phyloP scores from a whole-genome alignment of 1,139 yeast species.

The Tardiomyces depauwii region DNA sequence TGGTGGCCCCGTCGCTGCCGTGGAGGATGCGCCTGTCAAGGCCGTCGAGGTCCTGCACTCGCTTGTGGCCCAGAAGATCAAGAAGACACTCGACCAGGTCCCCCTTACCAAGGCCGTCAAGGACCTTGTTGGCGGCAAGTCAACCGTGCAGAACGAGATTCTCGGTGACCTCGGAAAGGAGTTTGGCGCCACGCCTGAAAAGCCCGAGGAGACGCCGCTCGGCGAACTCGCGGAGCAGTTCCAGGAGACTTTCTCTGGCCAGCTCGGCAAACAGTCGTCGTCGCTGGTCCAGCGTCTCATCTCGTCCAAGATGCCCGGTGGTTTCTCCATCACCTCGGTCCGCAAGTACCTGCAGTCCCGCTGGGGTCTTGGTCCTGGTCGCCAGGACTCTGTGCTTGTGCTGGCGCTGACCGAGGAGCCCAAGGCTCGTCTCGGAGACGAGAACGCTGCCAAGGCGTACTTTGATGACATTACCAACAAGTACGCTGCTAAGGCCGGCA shows the following conservation, averaged over 20 bases:
- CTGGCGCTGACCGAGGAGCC: slow-evolving; percentile 85
- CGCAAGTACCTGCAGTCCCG: slow-evolving; percentile 84
- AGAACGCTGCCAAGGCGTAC: slow-evolving; percentile 81
- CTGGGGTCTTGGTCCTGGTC: slow-evolving; percentile 86
- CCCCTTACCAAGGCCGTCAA: slow-evolving; percentile 90
- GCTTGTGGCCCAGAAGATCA: slow-evolving; percentile 88
- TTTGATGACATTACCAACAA: slow-evolving; percentile 74
- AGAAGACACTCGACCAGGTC: slow-evolving; percentile 76
- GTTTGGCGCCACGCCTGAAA: slow-evolving; percentile 95
- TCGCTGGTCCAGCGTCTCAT: slow-evolving; percentile 83
- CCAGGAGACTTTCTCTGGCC: slow-evolving; percentile 83
- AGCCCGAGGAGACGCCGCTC: slow-evolving; percentile 96
- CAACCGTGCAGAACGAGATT: slow-evolving; percentile 96
- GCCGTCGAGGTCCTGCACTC: slow-evolving; percentile 78
- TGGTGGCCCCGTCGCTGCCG: slow-evolving; percentile 66
- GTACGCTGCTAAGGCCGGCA: slow-evolving; percentile 75
- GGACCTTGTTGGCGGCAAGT: slow-evolving; percentile 95
- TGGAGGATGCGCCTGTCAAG: slow-evolving; percentile 83
- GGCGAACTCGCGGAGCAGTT: slow-evolving; percentile 90
- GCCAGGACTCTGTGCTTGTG: slow-evolving; percentile 85
- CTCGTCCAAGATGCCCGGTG: slow-evolving; percentile 99
- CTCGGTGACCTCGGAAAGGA: slow-evolving; percentile 97
- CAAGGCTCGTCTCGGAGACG: slow-evolving; percentile 72
- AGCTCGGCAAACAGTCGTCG: slow-evolving; percentile 85
- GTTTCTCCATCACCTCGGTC: slow-evolving; percentile 82